These are phyloP conservation scores for Phytophthora rubi DNA, from an alignment of 352 stramenopile genomes.

Conservation along the genomic window DNA sequence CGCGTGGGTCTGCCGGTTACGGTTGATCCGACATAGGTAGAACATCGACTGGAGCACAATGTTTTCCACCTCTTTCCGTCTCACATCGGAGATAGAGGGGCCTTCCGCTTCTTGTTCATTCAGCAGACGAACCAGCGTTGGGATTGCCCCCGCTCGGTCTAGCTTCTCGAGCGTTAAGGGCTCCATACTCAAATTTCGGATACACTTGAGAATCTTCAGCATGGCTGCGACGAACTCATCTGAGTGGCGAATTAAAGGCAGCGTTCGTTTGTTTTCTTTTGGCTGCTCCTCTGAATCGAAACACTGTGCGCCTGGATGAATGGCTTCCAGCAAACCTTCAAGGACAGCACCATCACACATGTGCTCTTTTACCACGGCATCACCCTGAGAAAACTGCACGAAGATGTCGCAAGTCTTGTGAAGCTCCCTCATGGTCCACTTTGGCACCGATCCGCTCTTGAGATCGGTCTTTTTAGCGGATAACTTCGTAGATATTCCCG, in stretches of 20 bases:
- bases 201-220: conserved; percentile 85
- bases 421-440: conserved; percentile 73
- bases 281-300: conserved; percentile 15
- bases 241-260: conserved; percentile 41
- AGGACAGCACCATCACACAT: conserved; percentile 88
- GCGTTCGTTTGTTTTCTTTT: conserved; percentile 9
- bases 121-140: conserved; percentile 82
- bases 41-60: conserved; percentile 93
- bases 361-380: conserved; percentile 92
- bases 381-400: conserved; percentile 91
- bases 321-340: conserved; percentile 66
- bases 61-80: conserved; percentile 89
- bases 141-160: conserved; percentile 88
- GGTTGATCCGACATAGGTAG: conserved; percentile 93
- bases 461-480: conserved; percentile 3
- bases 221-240: conserved; percentile 66
- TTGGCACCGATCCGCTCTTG: conserved; percentile 12
- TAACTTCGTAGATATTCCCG: not conserved
- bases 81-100: conserved; percentile 40
- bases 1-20: conserved; percentile 89
- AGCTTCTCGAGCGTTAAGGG: conserved; percentile 89
- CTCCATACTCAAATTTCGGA: conserved; percentile 93
- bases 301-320: conserved; percentile 40
- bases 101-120: conserved; percentile 51
- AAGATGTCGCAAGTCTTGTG: conserved; percentile 90